phyloP scores from a whole-genome alignment of 768 basidiomycete genomes.

The Glaciozyma antarctica region DNA sequence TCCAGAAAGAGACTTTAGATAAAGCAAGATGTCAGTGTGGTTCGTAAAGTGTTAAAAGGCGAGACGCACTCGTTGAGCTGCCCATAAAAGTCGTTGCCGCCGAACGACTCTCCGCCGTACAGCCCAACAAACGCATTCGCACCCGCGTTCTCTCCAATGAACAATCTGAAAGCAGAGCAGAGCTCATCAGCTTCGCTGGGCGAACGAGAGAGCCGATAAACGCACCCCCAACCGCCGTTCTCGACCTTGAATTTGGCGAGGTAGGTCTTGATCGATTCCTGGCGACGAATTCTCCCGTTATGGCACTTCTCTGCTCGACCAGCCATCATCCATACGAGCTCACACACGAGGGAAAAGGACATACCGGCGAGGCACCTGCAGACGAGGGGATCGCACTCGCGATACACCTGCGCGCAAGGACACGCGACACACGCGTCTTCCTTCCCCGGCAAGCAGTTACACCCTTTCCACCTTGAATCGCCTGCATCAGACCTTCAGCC shows the following conservation, averaged over 20 bases:
- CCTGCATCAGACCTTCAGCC: too few species aligned
- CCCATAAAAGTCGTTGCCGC: background rate
- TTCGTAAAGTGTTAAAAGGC: background rate
- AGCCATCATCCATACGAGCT: too few species aligned
- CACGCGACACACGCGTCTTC: background rate
- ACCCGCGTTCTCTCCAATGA: background rate
- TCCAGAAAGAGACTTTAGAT: background rate
- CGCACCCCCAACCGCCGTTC: background rate
- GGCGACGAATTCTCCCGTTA: background rate
- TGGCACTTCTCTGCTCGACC: background rate
- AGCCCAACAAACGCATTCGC: background rate
- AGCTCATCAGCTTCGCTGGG: background rate
- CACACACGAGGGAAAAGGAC: background rate
- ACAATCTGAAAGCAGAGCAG: background rate
- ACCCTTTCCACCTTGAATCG: too few species aligned
- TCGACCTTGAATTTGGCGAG: background rate
- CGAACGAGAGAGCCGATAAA: background rate
- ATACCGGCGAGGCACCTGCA: background rate
- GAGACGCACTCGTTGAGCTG: background rate
- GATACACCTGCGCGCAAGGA: background rate
- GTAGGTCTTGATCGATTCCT: background rate
- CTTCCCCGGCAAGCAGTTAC: too few species aligned
- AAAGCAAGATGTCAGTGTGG: background rate
- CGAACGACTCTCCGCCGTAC: background rate
- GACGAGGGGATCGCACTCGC: background rate